Conservation (phyloP, 2,329 filamentous ascomycete species). For the Fusarium subtropicale region DNA sequence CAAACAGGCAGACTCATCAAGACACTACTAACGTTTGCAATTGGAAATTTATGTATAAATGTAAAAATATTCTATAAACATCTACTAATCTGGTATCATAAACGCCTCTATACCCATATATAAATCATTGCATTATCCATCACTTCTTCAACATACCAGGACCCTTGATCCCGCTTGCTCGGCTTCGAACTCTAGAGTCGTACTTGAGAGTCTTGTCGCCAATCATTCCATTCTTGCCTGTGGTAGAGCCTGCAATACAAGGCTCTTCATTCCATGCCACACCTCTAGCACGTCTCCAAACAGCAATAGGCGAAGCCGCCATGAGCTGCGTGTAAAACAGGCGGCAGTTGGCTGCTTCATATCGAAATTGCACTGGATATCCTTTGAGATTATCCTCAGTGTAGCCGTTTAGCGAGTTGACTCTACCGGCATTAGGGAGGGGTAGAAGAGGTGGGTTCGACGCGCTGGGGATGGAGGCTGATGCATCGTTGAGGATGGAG, state of each 20-base stretch:
- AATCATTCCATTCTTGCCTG: slow-evolving; percentile 31
- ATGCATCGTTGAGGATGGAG: slow-evolving; percentile 18
- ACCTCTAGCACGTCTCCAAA: slow-evolving; percentile 58
- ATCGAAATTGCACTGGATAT: slow-evolving; percentile 64
- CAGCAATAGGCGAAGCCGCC: slow-evolving; percentile 60
- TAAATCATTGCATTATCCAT: slow-evolving; percentile 6
- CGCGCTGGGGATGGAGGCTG: slow-evolving; percentile 29
- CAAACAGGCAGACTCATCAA: too few relatives aligned
- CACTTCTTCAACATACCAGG: slow-evolving; percentile 34
- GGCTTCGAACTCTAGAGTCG: slow-evolving; percentile 38
- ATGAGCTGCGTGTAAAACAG: slow-evolving; percentile 69
- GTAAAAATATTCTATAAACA: slow-evolving; percentile 2
- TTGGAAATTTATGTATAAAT: too few relatives aligned
- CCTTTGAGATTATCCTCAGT: slow-evolving; percentile 39
- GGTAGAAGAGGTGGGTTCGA: slow-evolving; percentile 34
- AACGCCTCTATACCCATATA: slow-evolving; percentile 10
- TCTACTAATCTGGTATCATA: background rate
- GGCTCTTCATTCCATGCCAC: slow-evolving; percentile 34
- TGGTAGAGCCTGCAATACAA: slow-evolving; percentile 41
- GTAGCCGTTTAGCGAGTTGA: slow-evolving; percentile 41
- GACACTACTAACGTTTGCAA: too few relatives aligned
- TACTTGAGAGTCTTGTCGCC: slow-evolving; percentile 34
- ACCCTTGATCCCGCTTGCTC: slow-evolving; percentile 26
- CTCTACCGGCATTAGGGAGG: slow-evolving; percentile 53
- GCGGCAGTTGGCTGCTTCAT: slow-evolving; percentile 70